Conservation (phyloP, 2,329 filamentous ascomycete genomes). For the Fusarium sp. region DNA sequence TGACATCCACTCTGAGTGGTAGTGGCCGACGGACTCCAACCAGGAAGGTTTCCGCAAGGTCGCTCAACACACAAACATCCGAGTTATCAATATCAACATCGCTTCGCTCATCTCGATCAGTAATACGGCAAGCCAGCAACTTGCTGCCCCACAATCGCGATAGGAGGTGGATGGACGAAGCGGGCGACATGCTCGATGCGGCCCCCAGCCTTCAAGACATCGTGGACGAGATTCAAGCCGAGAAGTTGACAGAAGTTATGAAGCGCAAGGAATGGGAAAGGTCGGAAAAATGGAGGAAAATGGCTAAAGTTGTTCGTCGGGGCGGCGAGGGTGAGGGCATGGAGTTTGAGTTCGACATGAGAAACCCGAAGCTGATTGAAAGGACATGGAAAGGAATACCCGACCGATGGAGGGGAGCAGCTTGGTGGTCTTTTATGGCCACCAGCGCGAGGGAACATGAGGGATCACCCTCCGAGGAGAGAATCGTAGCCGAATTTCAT, state of each 20-base stretch:
- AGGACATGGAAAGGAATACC: conserved; percentile 98
- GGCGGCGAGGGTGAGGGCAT: conserved; percentile 63
- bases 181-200: conserved; percentile 72
- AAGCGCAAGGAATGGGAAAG: conserved; percentile 71
- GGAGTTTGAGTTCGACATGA: conserved; percentile 79
- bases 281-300: conserved; percentile 73
- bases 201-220: conserved; percentile 66
- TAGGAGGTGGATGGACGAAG: conserved; percentile 69
- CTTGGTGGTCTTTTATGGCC: conserved; percentile 93
- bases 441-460: conserved; percentile 75
- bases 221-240: conserved; percentile 63
- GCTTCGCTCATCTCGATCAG: conserved; percentile 62
- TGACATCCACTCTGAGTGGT: conserved; percentile 53
- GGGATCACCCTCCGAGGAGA: conserved; percentile 70
- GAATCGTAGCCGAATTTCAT: conserved; percentile 77
- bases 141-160: conserved; percentile 69
- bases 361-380: conserved; percentile 84
- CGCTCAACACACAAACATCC: conserved; percentile 66
- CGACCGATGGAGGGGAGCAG: conserved; percentile 90
- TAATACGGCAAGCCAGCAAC: conserved; percentile 67
- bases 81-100: conserved; percentile 59
- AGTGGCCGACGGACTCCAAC: conserved; percentile 55
- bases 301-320: conserved; percentile 67
- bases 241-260: conserved; percentile 62
- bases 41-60: conserved; percentile 66